Evolutionary conservation across 2,329 filamentous ascomycete species (phyloP).

Genomic region (Aureobasidium sp.): DNA sequence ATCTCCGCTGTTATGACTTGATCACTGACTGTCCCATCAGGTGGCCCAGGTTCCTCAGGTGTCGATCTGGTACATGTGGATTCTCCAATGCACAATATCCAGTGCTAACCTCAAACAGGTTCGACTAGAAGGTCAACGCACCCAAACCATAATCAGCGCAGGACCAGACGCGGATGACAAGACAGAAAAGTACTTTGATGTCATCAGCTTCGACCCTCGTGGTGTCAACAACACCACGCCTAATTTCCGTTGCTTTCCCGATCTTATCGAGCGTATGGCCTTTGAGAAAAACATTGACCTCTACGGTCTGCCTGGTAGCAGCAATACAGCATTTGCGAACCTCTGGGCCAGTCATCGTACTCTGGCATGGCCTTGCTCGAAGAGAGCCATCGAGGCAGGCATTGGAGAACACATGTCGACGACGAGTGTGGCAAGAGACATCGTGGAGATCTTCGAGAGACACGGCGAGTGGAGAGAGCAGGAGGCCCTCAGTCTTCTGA

Average conservation of each 20-base stretch:
- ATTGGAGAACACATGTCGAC: constrained; percentile 40
- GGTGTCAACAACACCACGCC: constrained; percentile 34
- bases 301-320: constrained; percentile 33
- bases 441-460: constrained; percentile 41
- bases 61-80: constrained; percentile 18
- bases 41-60: constrained; percentile 41
- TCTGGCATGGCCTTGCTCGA: constrained; percentile 23
- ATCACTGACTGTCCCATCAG: neutral
- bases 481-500: constrained; percentile 21
- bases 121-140: constrained; percentile 26
- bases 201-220: constrained; percentile 38
- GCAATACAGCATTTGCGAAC: constrained; percentile 33
- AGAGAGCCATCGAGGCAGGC: constrained; percentile 15
- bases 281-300: constrained; percentile 29
- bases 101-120: constrained; percentile 21
- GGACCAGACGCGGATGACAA: constrained; percentile 10
- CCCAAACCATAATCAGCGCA: constrained; percentile 35
- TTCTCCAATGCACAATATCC: too few relatives aligned
- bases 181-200: constrained; percentile 29
- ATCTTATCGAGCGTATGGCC: constrained; percentile 20
- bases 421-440: constrained; percentile 41
- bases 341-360: constrained; percentile 34
- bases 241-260: constrained; percentile 29
- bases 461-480: constrained; percentile 31
- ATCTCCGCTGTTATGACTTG: neutral